phyloP scores from a whole-genome alignment of 306 rosid genomes.

The Medicago truncatula region MtrunA17r5.0-ANR NC_053048.1:23286001-23286500 shows the following conservation, averaged over 20 bases:
- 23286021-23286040: no score
- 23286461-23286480: background rate
- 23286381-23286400: constrained; percentile 77
- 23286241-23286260: constrained; percentile 47
- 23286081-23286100: no score
- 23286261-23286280: constrained; percentile 59
- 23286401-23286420: background rate
- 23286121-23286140: no score
- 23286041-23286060: no score
- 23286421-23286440: background rate
- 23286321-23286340: constrained; percentile 72
- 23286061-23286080: no score
- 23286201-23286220: background rate
- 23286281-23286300: constrained; percentile 39
- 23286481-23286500: no score
- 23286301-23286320: constrained; percentile 69
- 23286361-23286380: constrained; percentile 59
- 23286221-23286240: constrained; percentile 49
- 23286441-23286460: background rate
- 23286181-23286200: constrained; percentile 14
- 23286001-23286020: no score
- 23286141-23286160: no score
- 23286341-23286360: constrained; percentile 51
- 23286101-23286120: no score
- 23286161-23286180: no score